Evolutionary conservation across 345 rosid species (phyloP).

Genomic region (Rhodomyrtus tomentosa): DNA sequence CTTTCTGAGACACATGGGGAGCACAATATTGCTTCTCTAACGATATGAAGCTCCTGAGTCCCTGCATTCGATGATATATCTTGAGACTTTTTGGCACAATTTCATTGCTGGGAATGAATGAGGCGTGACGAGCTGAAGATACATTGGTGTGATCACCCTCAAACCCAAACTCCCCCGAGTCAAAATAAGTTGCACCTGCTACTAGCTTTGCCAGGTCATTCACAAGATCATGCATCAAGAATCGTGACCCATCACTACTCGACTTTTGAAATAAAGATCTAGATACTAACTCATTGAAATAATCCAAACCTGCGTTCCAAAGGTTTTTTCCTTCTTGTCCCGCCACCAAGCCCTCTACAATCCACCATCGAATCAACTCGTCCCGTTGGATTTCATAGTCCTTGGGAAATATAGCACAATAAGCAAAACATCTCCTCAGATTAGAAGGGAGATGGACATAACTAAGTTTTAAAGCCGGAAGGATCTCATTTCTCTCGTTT

Average conservation of each 20-base stretch:
- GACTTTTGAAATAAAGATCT: background rate
- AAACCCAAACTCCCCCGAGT: background rate
- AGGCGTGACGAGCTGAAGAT: background rate
- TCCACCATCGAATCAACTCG: background rate
- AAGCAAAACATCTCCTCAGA: background rate
- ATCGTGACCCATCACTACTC: background rate
- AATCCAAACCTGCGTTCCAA: background rate
- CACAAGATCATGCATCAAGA: background rate
- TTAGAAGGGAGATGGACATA: background rate
- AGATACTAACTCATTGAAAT: background rate
- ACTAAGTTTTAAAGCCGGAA: background rate
- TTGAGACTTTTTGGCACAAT: background rate
- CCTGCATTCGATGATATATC: background rate
- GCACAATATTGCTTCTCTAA: background rate
- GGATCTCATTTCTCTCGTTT: background rate
- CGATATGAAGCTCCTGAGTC: background rate
- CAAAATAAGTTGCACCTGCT: background rate
- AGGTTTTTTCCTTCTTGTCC: background rate
- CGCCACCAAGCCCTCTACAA: background rate
- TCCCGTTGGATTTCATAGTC: background rate
- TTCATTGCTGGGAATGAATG: background rate
- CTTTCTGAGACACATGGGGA: background rate
- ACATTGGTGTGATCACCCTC: background rate
- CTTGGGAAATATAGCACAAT: background rate
- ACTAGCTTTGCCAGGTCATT: background rate